phyloP scores from a whole-genome alignment of 768 basidiomycete species.

The Pisolithus microcarpus region DNA sequence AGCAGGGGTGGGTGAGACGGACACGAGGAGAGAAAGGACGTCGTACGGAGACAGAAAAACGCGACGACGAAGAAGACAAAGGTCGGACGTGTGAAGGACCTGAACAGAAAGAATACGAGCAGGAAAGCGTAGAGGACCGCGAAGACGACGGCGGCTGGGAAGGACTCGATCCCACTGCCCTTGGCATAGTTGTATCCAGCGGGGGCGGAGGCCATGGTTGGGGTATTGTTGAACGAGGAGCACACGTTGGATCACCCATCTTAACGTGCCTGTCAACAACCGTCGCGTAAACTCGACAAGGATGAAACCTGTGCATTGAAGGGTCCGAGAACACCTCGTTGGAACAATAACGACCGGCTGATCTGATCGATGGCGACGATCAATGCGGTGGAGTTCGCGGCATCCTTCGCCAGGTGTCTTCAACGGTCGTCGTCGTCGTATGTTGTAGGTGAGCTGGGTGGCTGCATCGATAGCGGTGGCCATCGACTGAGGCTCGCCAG shows the following conservation, averaged over 20 bases:
- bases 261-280: neutral
- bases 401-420: neutral
- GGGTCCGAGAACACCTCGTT: too few relatives aligned
- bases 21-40: neutral
- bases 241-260: too few relatives aligned
- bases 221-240: neutral
- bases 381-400: neutral
- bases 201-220: slow-evolving; percentile 6
- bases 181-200: slow-evolving; percentile 12
- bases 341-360: too few relatives aligned
- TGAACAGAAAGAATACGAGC: slow-evolving; percentile 9
- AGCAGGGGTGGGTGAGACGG: neutral
- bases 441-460: too few relatives aligned
- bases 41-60: slow-evolving; percentile 23
- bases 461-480: neutral
- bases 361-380: neutral
- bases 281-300: too few relatives aligned
- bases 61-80: slow-evolving; percentile 17
- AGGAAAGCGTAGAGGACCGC: slow-evolving; percentile 18
- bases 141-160: slow-evolving; percentile 23
- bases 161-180: slow-evolving; percentile 14
- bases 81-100: slow-evolving; percentile 10
- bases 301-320: too few relatives aligned
- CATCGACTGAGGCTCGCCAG: slow-evolving; percentile 27
- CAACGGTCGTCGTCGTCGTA: too few relatives aligned